Base-by-base conservation (phyloP, 2,329 filamentous ascomycete species). In the Diatrype stigma region DNA sequence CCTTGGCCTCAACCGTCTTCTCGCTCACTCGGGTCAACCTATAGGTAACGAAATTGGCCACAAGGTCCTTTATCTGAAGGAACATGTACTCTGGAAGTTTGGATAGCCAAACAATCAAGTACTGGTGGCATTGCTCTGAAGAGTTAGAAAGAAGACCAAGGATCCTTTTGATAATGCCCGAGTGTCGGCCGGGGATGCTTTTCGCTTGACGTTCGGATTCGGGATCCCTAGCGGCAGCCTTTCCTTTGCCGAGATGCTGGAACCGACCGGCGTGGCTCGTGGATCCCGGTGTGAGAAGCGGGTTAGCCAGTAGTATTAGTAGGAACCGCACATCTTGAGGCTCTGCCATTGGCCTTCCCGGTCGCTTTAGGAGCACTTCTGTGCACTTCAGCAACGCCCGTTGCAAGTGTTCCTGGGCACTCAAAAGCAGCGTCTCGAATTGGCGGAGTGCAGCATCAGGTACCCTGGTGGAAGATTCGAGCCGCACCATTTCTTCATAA, bases 151-250 rank as follows among this genome's bases (percentile, higher is more conserved):
- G 65, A 10, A 96, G 72, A 1, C 92, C 92, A 23, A 96, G 68
- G 37, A 95, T 85, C 35, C 92, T 82, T 67, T 96, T 96, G 60
- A 95, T 82, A 48, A 96, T 87, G 4, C 87, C 87, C 2, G 89
- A 91, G 68, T 96, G 88, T 52, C 89, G 82, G 2, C 85, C 86
- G 23, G 30, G 38, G 38, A 57, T 47, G 17, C 51, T 51, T 56
- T 52, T 56, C 26, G 59, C 50, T 32, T 55, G 44, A 16, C 28
- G 44, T 19, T 60, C 60, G 17, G 26, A 19, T n/a, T 60, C 57
- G 2, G 26, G 45, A 32, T 51, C 48, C 35, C 37, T 49, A 6
- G 47, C 51, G 45, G n/a, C 37, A 10, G 28, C 51, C 30, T 59
- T 58, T 14, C 57, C 52, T 28, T 60, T 59, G 34, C 54, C 62